These are phyloP conservation scores for Pezicula radicicola DNA, from an alignment of 2,329 filamentous ascomycete species.

Conservation along the genomic window DNA sequence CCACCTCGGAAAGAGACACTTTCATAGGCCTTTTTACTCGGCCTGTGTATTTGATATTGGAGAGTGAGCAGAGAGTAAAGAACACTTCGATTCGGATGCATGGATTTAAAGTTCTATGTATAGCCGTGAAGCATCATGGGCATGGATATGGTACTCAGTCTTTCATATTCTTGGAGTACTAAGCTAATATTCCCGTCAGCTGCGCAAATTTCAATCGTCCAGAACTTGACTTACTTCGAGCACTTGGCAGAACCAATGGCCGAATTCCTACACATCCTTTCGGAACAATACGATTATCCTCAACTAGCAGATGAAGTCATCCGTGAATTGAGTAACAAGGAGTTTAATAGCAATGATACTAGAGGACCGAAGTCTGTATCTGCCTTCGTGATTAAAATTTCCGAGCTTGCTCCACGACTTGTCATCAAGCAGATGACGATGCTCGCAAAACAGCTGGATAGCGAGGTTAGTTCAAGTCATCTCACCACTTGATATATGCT, in stretches of 20 bases:
- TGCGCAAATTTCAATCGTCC: slow-evolving; percentile 95
- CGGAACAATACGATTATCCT: slow-evolving; percentile 96
- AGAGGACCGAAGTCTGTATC: slow-evolving; percentile 96
- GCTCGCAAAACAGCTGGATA: slow-evolving; percentile 90
- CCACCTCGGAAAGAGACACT: slow-evolving; percentile 92
- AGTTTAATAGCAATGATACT: slow-evolving; percentile 95
- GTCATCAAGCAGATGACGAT: slow-evolving; percentile 98
- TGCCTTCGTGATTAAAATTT: slow-evolving; percentile 87
- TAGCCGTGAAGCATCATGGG: slow-evolving; percentile 95
- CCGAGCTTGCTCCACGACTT: slow-evolving; percentile 83
- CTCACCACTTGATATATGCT: background rate
- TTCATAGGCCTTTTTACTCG: slow-evolving; percentile 90
- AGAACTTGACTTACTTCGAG: slow-evolving; percentile 97
- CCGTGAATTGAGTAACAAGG: slow-evolving; percentile 92
- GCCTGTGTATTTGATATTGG: slow-evolving; percentile 88
- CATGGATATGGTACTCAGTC: slow-evolving; percentile 79
- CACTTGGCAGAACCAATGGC: slow-evolving; percentile 99
- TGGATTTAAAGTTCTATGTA: slow-evolving; percentile 93
- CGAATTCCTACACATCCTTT: slow-evolving; percentile 92
- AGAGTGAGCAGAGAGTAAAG: slow-evolving; percentile 92
- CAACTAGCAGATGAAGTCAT: slow-evolving; percentile 93
- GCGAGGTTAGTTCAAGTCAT: slow-evolving; percentile 62
- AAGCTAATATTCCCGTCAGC: slow-evolving; percentile 48
- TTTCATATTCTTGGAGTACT: background rate
- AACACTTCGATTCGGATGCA: slow-evolving; percentile 89